Percentiles rank a stretch among this genome's conserved stretches.
These are phyloP conservation scores for Gaertneriomyces semiglobifer DNA, from an alignment of 192 early-diverging fungal species.

Conservation along the genomic window DNA sequence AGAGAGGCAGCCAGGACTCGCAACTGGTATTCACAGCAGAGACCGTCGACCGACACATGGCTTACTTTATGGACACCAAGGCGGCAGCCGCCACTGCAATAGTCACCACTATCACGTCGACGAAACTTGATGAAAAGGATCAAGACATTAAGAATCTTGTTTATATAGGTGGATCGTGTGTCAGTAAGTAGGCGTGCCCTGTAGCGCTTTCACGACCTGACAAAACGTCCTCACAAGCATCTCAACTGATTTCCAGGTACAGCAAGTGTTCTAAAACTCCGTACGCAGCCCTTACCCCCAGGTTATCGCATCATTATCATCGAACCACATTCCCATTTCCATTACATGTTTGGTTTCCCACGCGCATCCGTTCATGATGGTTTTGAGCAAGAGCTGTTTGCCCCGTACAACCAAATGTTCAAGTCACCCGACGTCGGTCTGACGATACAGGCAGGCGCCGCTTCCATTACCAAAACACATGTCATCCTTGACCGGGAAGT, in stretches of 20 bases:
- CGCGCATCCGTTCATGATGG: conserved; percentile 52
- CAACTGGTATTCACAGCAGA: background rate
- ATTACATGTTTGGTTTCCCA: conserved; percentile 65
- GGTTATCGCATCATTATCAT: conserved; percentile 57
- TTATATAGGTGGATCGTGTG: conserved; percentile 9
- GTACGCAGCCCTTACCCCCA: conserved; percentile 20
- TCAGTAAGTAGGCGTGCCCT: background rate
- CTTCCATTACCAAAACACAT: conserved; percentile 40
- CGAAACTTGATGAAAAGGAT: background rate
- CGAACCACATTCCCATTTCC: conserved; percentile 54
- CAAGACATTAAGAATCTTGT: conserved; percentile 2
- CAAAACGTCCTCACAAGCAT: background rate
- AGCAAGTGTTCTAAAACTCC: background rate
- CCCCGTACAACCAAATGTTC: conserved; percentile 53
- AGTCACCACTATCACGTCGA: background rate
- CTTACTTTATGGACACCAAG: background rate
- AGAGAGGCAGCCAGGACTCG: background rate
- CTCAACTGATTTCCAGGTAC: background rate
- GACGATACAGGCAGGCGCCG: conserved; percentile 49
- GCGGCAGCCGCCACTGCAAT: background rate
- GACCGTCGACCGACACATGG: background rate
- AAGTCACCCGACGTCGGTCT: conserved; percentile 35
- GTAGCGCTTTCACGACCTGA: background rate
- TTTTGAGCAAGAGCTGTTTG: conserved; percentile 58
- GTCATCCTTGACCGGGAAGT: conserved; percentile 55